Conservation (phyloP, 371 early-diverging fungal genomes). For the Chytridiales sp. region DNA sequence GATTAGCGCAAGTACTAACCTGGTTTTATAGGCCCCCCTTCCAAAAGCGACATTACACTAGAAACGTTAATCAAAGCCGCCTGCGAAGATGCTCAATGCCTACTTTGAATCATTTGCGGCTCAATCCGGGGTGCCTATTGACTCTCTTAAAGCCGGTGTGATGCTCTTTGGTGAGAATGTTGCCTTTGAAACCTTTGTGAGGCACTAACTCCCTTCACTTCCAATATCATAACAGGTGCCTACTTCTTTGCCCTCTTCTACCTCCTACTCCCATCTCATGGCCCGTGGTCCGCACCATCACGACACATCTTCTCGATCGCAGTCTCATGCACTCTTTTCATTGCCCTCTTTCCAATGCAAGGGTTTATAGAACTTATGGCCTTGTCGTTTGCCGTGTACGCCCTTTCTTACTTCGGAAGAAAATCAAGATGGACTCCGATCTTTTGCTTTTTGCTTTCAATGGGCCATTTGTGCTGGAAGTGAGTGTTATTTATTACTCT, state of each 20-base stretch:
- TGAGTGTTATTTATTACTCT: neutral
- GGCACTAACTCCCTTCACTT: too few species aligned
- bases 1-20: too few species aligned
- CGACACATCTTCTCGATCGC: slow-evolving; percentile 74
- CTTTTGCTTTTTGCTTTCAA: slow-evolving; percentile 66
- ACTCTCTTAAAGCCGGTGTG: too few species aligned
- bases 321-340: slow-evolving; percentile 59
- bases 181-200: too few species aligned
- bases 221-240: too few species aligned
- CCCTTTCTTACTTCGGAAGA: slow-evolving; percentile 48
- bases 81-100: too few species aligned
- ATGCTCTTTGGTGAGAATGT: too few species aligned
- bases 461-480: slow-evolving; percentile 77
- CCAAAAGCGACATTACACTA: too few species aligned
- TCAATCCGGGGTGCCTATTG: too few species aligned
- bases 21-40: too few species aligned
- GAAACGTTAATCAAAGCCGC: too few species aligned
- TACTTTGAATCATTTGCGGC: too few species aligned
- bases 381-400: slow-evolving; percentile 59
- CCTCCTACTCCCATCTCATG: slow-evolving; percentile 23
- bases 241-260: slow-evolving; percentile 56
- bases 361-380: slow-evolving; percentile 68
- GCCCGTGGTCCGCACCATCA: slow-evolving; percentile 38
- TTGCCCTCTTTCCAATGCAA: slow-evolving; percentile 57
- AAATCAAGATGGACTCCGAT: slow-evolving; percentile 56